phyloP scores from a whole-genome alignment of 2,329 filamentous ascomycete genomes.

The Arthroderma sp. region DNA sequence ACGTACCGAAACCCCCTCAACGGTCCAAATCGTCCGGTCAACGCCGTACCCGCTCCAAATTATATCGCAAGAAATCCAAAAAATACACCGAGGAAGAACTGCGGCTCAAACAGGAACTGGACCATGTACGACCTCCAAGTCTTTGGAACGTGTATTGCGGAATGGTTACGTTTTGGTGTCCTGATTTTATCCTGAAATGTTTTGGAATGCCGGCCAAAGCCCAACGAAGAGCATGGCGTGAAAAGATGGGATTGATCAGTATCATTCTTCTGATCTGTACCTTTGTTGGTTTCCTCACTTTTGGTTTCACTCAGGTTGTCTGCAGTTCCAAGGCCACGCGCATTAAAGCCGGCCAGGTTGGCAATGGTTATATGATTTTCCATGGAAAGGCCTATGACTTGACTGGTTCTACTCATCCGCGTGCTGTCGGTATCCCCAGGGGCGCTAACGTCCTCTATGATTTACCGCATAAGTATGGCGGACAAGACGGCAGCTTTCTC shows the following conservation, averaged over 20 bases:
- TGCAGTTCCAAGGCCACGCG: slow-evolving; percentile 61
- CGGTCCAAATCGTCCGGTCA: slow-evolving; percentile 10
- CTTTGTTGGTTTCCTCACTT: slow-evolving; percentile 88
- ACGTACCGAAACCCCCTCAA: slow-evolving; percentile 3
- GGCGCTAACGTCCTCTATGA: slow-evolving; percentile 76
- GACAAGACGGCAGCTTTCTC: slow-evolving; percentile 89
- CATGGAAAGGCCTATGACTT: slow-evolving; percentile 86
- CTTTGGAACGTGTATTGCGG: slow-evolving; percentile 94
- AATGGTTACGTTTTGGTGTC: slow-evolving; percentile 87
- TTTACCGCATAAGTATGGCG: slow-evolving; percentile 64
- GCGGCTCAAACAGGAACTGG: slow-evolving; percentile 42
- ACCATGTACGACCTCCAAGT: slow-evolving; percentile 63
- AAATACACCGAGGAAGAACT: slow-evolving; percentile 44
- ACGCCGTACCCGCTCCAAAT: slow-evolving; percentile 43
- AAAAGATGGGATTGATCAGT: slow-evolving; percentile 95
- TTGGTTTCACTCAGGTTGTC: slow-evolving; percentile 84
- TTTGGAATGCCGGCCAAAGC: slow-evolving; percentile 76
- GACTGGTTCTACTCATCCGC: slow-evolving; percentile 60
- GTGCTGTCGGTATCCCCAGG: slow-evolving; percentile 61
- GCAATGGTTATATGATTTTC: slow-evolving; percentile 81
- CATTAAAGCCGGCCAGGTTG: slow-evolving; percentile 71
- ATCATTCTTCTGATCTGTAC: slow-evolving; percentile 79
- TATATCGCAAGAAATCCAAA: slow-evolving; percentile 49
- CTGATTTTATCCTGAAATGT: slow-evolving; percentile 69
- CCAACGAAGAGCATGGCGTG: slow-evolving; percentile 86